A percentile compares a stretch with the other conserved stretches of the same genome.
These are phyloP conservation scores for Strigomonas culicis DNA, from an alignment of 208 protist genomes.

Conservation along the genomic window DNA sequence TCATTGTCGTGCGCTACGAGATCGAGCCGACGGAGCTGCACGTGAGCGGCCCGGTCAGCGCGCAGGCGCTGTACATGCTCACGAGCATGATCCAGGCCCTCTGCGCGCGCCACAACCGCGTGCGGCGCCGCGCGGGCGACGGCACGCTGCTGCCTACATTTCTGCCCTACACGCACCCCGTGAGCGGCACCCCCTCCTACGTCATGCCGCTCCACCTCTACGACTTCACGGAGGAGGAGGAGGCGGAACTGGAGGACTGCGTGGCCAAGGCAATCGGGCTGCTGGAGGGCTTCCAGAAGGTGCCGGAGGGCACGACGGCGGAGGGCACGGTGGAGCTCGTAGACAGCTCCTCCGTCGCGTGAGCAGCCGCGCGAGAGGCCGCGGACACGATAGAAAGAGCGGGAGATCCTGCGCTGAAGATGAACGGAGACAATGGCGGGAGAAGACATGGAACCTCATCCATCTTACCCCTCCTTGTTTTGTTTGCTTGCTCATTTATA, in stretches of 20 bases:
- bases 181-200: constrained; percentile 12
- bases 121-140: background rate
- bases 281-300: constrained; percentile 23
- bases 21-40: constrained; percentile 46
- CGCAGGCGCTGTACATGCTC: constrained; percentile 35
- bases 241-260: constrained; percentile 39
- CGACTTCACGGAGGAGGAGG: constrained; percentile 31
- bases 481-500: too few species aligned
- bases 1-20: constrained; percentile 53
- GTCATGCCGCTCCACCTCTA: constrained; percentile 47
- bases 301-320: constrained; percentile 12
- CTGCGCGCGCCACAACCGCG: constrained; percentile 17
- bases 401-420: too few species aligned
- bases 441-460: too few species aligned
- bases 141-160: background rate
- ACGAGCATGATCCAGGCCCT: constrained; percentile 19
- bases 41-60: constrained; percentile 35
- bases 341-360: too few species aligned
- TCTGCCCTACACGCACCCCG: background rate
- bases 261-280: constrained; percentile 44
- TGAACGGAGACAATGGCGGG: too few species aligned
- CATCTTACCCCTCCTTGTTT: too few species aligned
- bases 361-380: too few species aligned
- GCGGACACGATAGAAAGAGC: too few species aligned
- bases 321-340: too few species aligned